Conservation (phyloP, 257 asterid genomes). For the Solanum medicagineum region DNA sequence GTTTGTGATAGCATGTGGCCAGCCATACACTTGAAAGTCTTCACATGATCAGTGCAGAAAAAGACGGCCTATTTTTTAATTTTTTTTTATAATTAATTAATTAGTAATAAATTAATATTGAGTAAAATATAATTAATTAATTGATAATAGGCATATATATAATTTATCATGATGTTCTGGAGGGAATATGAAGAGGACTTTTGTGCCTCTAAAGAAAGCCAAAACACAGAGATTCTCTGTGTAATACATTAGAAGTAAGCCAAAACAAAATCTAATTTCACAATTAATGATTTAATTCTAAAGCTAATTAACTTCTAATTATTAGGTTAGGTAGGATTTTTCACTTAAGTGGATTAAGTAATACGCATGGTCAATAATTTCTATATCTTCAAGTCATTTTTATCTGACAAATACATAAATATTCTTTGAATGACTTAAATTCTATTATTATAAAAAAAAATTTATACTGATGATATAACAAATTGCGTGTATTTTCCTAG, state of each 20-base stretch:
- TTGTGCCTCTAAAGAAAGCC: not conserved
- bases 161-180: not conserved
- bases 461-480: not conserved
- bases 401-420: not conserved
- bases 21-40: slow-evolving; percentile 20
- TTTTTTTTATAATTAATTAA: not conserved
- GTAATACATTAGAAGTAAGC: not conserved
- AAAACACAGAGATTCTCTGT: not conserved
- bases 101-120: not conserved
- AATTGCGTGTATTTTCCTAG: not conserved
- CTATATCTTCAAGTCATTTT: not conserved
- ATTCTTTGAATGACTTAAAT: not conserved
- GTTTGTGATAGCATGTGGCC: slow-evolving; percentile 27
- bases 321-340: not conserved
- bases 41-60: slow-evolving; percentile 5
- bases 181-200: not conserved
- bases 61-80: slow-evolving; percentile 1
- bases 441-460: not conserved
- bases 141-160: not conserved
- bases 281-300: not conserved
- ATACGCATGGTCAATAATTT: not conserved
- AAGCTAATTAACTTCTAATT: not conserved
- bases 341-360: not conserved
- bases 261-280: not conserved
- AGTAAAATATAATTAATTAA: not conserved